A percentile compares a stretch with the other conserved stretches of the same genome.
Evolutionary conservation across 2,329 filamentous ascomycete species (phyloP).

Genomic region (Mycosphaerelloides madeirae): DNA sequence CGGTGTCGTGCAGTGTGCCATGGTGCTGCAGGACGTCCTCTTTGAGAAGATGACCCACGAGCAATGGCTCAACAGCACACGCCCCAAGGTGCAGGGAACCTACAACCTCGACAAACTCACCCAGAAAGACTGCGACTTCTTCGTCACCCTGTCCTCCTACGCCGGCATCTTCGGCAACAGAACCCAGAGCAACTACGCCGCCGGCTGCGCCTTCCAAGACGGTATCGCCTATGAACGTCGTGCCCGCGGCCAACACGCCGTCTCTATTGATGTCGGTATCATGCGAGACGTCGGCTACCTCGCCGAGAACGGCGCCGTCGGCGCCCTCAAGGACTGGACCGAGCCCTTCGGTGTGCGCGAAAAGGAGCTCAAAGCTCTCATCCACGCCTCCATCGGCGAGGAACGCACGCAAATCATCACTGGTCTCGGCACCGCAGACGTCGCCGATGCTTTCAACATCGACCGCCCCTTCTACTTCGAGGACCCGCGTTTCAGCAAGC

Average conservation of each 20-base stretch:
- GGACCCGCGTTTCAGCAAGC: neutral
- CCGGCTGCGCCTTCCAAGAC: conserved; percentile 40
- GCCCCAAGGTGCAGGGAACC: conserved; percentile 15
- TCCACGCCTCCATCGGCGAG: neutral
- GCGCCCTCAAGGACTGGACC: neutral
- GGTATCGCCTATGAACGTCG: conserved; percentile 26
- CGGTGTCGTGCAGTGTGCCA: conserved; percentile 15
- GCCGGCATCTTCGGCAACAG: conserved; percentile 54
- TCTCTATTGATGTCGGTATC: conserved; percentile 28
- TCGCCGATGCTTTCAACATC: neutral
- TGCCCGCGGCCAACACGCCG: conserved; percentile 20
- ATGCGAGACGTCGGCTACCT: conserved; percentile 30
- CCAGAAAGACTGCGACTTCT: conserved; percentile 35
- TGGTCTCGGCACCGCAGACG: neutral
- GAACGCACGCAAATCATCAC: neutral
- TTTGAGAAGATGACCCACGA: conserved; percentile 11
- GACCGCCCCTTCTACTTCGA: neutral
- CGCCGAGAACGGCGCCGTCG: neutral
- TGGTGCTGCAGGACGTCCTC: conserved; percentile 24
- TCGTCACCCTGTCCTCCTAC: conserved; percentile 52
- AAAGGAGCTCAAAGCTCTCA: neutral
- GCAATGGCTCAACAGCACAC: neutral
- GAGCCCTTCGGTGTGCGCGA: neutral
- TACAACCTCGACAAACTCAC: conserved; percentile 47
- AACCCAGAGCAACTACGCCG: conserved; percentile 56